Base-by-base conservation (phyloP, 805 yeast species). In the Starmera amethionina region DNA sequence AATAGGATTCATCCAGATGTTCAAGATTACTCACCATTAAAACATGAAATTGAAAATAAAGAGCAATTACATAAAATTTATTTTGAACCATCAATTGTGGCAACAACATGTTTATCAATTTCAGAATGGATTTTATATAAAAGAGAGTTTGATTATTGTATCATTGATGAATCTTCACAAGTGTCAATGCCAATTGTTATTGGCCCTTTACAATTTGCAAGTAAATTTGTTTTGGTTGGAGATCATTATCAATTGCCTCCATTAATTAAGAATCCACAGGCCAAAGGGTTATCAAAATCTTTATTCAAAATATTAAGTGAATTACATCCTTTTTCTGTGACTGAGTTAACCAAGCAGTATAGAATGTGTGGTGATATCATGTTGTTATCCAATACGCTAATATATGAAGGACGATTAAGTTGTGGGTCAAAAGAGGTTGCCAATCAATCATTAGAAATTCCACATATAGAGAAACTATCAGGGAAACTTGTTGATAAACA, bases 211-310 rank as follows among this genome's bases (percentile, higher is more conserved):
- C 60, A 88, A 29, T 75, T 73, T 47, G 80, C 88, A 30, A 80
- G 82, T 35, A 83, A 74, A 58, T 93, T 90, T 56, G 72, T 93
- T 1, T 68, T 93, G 44, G 97, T 93, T n/a, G 99, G 99, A 9
- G 99, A 93, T 56, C 97, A 93, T 58, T 77, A 73, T 47, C 99
- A 93, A 58, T 65, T 93, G 22, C 94, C 97, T 3, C 98, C 99
- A 1, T 65, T 93, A 38, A 88, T 93, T 1, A 69, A 73, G 22
- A 77, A 77, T 49, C 72, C 79, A 0, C 72, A 70, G 15, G 96
- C 97, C 0, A 69, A 69, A 40, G 77, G 72, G 0, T 62, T 93
- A 9, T 83, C 83, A 31, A 70, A 70, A 22, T 22, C 27, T 22
- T 22, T 22, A 40, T 93, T 93, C 63, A 79, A 77, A 54, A 64